Percentiles rank a stretch among this genome's conserved stretches.
These are phyloP conservation scores for Mucor saturninus DNA, from an alignment of 371 early-diverging fungal species.

Conservation along the genomic window DNA sequence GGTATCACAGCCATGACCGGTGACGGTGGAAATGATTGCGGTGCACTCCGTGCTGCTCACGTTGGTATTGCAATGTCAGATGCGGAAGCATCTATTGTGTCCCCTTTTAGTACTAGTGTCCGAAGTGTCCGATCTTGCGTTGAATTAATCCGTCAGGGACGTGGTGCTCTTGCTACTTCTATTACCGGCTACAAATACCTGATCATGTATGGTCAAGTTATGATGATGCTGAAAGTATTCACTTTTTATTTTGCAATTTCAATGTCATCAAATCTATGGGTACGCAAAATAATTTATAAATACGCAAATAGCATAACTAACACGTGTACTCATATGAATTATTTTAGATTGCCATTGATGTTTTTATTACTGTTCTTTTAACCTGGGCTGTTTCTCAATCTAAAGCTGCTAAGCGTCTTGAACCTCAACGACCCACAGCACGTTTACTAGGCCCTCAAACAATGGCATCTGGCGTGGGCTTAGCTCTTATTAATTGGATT, in stretches of 20 bases:
- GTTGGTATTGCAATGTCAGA: constrained; percentile 92
- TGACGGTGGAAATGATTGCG: constrained; percentile 97
- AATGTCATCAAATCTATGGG: constrained; percentile 62
- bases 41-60: constrained; percentile 90
- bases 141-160: constrained; percentile 72
- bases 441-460: constrained; percentile 73
- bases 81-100: constrained; percentile 87
- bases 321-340: not conserved
- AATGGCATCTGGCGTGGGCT: constrained; percentile 64
- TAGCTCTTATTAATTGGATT: constrained; percentile 68
- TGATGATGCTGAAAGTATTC: constrained; percentile 69
- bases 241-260: constrained; percentile 65
- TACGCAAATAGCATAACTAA: not conserved
- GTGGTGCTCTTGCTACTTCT: constrained; percentile 78
- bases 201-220: constrained; percentile 73
- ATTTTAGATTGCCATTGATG: constrained; percentile 67
- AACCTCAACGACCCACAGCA: constrained; percentile 70
- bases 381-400: constrained; percentile 71
- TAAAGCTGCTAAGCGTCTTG: constrained; percentile 59
- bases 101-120: constrained; percentile 79
- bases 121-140: constrained; percentile 73
- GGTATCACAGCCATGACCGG: constrained; percentile 90
- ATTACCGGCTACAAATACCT: constrained; percentile 82
- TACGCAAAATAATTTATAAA: not conserved
- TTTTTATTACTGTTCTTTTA: constrained; percentile 65